phyloP scores from a whole-genome alignment of 2,329 filamentous ascomycete genomes.

The Laburnicola sp. region DNA sequence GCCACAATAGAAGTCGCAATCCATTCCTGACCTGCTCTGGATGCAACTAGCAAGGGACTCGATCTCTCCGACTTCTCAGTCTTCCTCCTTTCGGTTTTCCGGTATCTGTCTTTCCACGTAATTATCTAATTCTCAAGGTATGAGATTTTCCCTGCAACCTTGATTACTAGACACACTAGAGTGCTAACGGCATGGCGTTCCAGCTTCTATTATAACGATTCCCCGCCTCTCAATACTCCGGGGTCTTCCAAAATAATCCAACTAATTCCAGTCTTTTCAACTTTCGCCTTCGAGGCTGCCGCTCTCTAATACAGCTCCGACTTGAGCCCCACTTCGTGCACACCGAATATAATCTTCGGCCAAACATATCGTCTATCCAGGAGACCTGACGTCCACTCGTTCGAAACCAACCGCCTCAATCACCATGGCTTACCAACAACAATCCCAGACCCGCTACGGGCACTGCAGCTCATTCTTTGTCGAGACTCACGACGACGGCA shows the following conservation, averaged over 20 bases:
- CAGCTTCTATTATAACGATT: conserved; percentile 43
- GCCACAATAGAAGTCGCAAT: conserved; percentile 39
- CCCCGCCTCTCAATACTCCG: conserved; percentile 42
- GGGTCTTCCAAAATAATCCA: conserved; percentile 52
- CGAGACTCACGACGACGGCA: conserved; percentile 60
- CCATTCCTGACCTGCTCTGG: conserved; percentile 46
- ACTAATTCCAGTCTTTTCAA: conserved; percentile 62
- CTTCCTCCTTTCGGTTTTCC: conserved; percentile 38
- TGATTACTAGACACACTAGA: conserved; percentile 21
- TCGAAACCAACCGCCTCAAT: conserved; percentile 38
- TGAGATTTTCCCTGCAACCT: conserved; percentile 26
- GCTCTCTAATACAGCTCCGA: conserved; percentile 52
- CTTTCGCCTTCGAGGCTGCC: conserved; percentile 53
- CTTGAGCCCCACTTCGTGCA: conserved; percentile 49
- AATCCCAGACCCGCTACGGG: conserved; percentile 58
- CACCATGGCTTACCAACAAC: conserved; percentile 61
- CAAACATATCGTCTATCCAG: conserved; percentile 48
- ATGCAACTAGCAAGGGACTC: conserved; percentile 50
- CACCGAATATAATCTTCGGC: conserved; percentile 21
- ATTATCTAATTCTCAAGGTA: conserved; percentile 56
- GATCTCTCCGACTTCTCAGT: conserved; percentile 37
- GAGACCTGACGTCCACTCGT: conserved; percentile 54
- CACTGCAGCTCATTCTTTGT: conserved; percentile 71
- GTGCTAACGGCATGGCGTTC: conserved; percentile 23
- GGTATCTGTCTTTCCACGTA: conserved; percentile 43